Evolutionary conservation across 768 basidiomycete species (phyloP), one percentile per base, ranked within the genome.

Genomic region (Leucocoprinus birnbaumii): DNA sequence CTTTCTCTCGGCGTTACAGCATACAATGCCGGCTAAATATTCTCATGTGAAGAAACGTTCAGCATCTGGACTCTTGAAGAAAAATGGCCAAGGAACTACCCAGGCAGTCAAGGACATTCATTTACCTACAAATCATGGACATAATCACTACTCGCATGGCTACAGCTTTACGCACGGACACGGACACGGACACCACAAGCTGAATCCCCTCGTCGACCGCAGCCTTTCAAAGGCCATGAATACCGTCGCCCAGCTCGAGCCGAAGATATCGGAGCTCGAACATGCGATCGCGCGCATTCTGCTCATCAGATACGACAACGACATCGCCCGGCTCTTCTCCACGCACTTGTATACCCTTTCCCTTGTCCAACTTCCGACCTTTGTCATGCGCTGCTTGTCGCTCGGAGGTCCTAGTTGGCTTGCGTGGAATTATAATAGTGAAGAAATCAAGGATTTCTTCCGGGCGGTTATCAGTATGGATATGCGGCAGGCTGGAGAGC

Each of bases 391-490:
- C 31, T 85, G 85, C 59, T 72, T 80, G 45, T 73, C 79, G 13
- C 74, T 85, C 22, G 79, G 76, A 1, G 85, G 86, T 0, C 85
- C 86, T 0, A 78, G 81, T 22, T 90, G 87, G 87, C 71, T 84
- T 19, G 86, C 85, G 0, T 73, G 77, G 62, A 89, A 89, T 57
- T 75, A 85, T 7, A 82, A 85, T 56, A 76, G 68, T 48, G 87
- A 89, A 54, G 86, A 85, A 54, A 75, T 90, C 64, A 89, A 86
- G 57, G 87, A 89, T 62, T 88, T 87, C 65, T 83, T 89, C 67
- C 76, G 87, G 16, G 76, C 82, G 0, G 80, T 78, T 45, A 80
- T 90, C 58, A 78, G 78, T 57, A 89, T 90, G 87, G 87, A 90
- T 64, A 77, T 90, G 68, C 78, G 88, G 25, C 85, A 90, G 66